Conservation (phyloP, 2,329 filamentous ascomycete genomes). For the Tolypocladium ophioglossoides region DNA sequence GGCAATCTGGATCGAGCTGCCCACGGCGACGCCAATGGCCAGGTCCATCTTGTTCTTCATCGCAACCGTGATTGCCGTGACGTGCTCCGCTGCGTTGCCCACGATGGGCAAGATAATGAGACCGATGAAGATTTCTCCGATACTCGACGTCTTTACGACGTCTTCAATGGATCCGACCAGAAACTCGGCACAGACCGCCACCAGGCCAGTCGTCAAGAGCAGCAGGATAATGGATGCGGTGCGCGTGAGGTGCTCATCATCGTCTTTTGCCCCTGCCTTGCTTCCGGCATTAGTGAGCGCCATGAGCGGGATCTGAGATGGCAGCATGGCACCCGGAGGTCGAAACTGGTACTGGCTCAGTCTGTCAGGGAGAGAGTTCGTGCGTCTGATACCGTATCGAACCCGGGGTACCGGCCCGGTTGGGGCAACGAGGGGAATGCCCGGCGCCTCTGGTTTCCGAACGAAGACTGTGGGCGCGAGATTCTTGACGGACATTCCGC, state of each 20-base stretch:
- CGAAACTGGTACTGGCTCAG: slow-evolving; percentile 37
- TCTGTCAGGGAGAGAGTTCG: slow-evolving; percentile 63
- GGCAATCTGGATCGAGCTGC: slow-evolving; percentile 62
- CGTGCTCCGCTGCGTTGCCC: slow-evolving; percentile 63
- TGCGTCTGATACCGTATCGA: slow-evolving; percentile 57
- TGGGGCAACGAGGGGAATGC: slow-evolving; percentile 15
- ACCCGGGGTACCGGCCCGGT: slow-evolving; percentile 43
- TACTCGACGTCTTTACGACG: slow-evolving; percentile 42
- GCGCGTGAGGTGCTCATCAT: slow-evolving; percentile 41
- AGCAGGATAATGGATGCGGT: slow-evolving; percentile 49
- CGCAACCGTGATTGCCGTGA: slow-evolving; percentile 60
- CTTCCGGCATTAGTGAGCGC: slow-evolving; percentile 19
- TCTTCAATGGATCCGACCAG: slow-evolving; percentile 58
- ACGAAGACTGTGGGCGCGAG: slow-evolving; percentile 63
- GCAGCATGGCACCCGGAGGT: slow-evolving; percentile 38
- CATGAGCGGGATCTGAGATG: slow-evolving; percentile 32
- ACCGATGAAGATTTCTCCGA: slow-evolving; percentile 59
- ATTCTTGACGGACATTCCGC: slow-evolving; percentile 53
- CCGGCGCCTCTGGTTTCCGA: slow-evolving; percentile 24
- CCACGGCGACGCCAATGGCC: slow-evolving; percentile 61
- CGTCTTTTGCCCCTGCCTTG: slow-evolving; percentile 21
- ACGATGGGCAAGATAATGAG: slow-evolving; percentile 64
- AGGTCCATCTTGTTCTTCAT: slow-evolving; percentile 70
- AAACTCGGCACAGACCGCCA: slow-evolving; percentile 60
- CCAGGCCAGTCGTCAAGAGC: slow-evolving; percentile 52